Evolutionary conservation across 345 rosid species (phyloP), one percentile per base, ranked within the genome.

Genomic region (Eucalyptus curtisii): DNA sequence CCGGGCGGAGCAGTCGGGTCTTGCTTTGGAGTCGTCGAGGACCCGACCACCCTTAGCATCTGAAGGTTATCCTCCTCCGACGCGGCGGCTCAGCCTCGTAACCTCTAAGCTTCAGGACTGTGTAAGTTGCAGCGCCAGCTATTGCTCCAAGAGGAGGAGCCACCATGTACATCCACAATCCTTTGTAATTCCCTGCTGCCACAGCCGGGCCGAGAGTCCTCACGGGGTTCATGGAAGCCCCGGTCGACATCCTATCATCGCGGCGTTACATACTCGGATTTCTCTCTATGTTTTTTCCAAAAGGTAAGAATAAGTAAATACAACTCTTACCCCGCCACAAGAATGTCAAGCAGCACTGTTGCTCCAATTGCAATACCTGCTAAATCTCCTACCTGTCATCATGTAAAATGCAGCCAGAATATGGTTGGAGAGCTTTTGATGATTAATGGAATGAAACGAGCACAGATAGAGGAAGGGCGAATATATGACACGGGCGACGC

Each of bases 141-240:
- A 97, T 11, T 9, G 96, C 99, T 57, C 99, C 99, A 3, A 97
- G 94, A n/a, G 95, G 94, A 14, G 99, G 98, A 10, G 99, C 99
- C 84, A 97, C 85, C 57, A 97, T 89, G 90, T 95, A 97, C 59
- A 97, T 85, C 99, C 99, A 96, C 8, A 95, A 44, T 48, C 40
- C 88, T 48, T 45, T 40, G 49, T 61, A 59, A 64, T 87, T 87
- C 13, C 82, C 81, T 9, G 81, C 79, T 2, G 88, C 88, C 33
- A 61, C 31, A 13, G 82, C 88, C 40, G 82, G 82, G 49, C 88
- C 88, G 9, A 61, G 52, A 19, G 88, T 87, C 80, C 88, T 59
- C 37, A 44, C 88, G 9, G 88, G 81, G 81, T 87, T 87, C 88
- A 87, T 64, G 37, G 81, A 87, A 47, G 47, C 85, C 9, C 89